Evolutionary conservation across 2,329 filamentous ascomycete genomes (phyloP), one percentile per base, ranked within the genome.

Genomic region (Drechslera avenae): DNA sequence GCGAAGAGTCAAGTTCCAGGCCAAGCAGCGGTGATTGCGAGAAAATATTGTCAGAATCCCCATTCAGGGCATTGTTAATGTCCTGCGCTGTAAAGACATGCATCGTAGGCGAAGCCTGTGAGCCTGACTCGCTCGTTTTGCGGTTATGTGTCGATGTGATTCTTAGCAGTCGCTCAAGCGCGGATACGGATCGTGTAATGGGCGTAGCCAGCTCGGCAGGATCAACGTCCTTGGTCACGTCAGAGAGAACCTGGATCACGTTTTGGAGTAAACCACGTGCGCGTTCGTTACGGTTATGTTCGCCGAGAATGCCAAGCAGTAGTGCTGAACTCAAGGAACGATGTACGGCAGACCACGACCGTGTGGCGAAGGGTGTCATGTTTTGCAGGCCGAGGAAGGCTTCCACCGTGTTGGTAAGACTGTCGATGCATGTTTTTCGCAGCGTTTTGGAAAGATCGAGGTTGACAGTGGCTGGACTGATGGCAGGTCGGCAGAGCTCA

Each of bases 401-500:
- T 60, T 85, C 82, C 9, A 86, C 81, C 0, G 82, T 83, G 55
- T 76, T 77, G 57, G 81, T 78, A 4, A 86, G 72, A 55, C 79
- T 82, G 39, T 79, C 75, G 30, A 86, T 75, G 60, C 83, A 86
- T 49, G 80, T 78, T 44, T 78, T 77, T 35, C 80, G 79, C 63
- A 85, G 76, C 9, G 69, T 79, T 62, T 69, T 76, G 55, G 68
- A 74, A 33, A 78, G 67, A 35, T 78, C 77, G 42, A 73, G 63
- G 13, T 69, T 68, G 32, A 79, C 76, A 7, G 74, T 75, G 35
- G 75, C 73, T 8, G 80, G 76, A 60, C 82, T 85, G 61, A 86
- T 78, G 18, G 83, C 81, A 28, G 83, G 83, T 26, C 84, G 79
- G 63, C 82, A 86, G 26, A 86, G 79, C 69, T 86, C 84, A 4